Evolutionary conservation across 208 protist genomes (phyloP).

Genomic region (Leptomonas seymouri): DNA sequence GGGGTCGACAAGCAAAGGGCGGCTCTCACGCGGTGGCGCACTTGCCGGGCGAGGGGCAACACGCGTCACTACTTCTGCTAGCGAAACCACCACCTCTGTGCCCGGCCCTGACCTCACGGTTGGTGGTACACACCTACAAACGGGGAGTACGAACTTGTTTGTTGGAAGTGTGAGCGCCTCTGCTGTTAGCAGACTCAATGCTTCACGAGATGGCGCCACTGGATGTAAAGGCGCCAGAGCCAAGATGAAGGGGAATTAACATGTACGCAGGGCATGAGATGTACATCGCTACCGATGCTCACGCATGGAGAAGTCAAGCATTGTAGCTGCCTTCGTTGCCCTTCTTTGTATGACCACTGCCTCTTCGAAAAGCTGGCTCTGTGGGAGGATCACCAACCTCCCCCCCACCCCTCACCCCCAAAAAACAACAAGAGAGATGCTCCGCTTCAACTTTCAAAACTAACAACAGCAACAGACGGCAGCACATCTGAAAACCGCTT

Average conservation of each 20-base stretch:
- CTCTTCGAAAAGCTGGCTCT: too few relatives aligned
- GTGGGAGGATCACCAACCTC: too few relatives aligned
- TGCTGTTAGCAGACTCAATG: constrained; percentile 5
- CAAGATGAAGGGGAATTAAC: not conserved
- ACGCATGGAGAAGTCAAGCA: not conserved
- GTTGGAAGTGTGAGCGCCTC: constrained; percentile 11
- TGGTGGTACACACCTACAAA: constrained; percentile 25
- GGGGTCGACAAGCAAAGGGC: constrained; percentile 14
- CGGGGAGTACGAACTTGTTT: constrained; percentile 1
- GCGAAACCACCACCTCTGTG: not conserved
- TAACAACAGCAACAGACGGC: too few relatives aligned
- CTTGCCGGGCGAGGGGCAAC: not conserved
- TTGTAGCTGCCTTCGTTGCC: too few relatives aligned
- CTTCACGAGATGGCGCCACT: constrained; percentile 12
- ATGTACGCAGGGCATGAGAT: not conserved
- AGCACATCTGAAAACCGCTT: too few relatives aligned
- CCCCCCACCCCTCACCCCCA: too few relatives aligned
- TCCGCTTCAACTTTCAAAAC: too few relatives aligned
- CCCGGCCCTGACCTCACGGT: constrained; percentile 9
- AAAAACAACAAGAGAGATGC: too few relatives aligned
- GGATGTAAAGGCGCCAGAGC: not conserved
- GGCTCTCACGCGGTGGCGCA: constrained; percentile 20
- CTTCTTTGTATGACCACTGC: too few relatives aligned
- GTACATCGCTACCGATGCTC: constrained; percentile 8
- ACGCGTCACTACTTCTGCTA: not conserved